phyloP scores from a whole-genome alignment of 495 filamentous ascomycete species.

The Penicillium cinerascens region DNA sequence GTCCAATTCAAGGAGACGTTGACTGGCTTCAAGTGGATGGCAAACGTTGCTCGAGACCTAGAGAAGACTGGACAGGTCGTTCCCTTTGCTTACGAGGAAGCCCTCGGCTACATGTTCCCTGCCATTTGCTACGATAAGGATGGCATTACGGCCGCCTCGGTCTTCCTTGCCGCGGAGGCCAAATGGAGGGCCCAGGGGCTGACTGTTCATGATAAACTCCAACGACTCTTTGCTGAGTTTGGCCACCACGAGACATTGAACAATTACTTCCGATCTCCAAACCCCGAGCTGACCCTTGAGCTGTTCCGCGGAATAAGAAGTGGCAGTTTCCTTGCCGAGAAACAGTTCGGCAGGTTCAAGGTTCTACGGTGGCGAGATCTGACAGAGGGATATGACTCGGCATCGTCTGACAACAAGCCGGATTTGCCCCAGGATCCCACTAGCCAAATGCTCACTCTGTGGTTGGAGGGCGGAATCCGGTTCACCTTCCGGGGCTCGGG shows the following conservation, averaged over 20 bases:
- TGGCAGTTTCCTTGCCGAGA: slow-evolving; percentile 41
- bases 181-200: slow-evolving; percentile 53
- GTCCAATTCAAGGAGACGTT: slow-evolving; percentile 62
- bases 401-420: slow-evolving; percentile 50
- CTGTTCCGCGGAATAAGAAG: slow-evolving; percentile 56
- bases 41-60: slow-evolving; percentile 43
- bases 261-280: slow-evolving; percentile 63
- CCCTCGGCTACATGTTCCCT: slow-evolving; percentile 72
- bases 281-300: slow-evolving; percentile 44
- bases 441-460: slow-evolving; percentile 71
- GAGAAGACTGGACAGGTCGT: slow-evolving; percentile 48
- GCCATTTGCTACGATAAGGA: slow-evolving; percentile 67
- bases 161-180: slow-evolving; percentile 57
- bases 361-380: slow-evolving; percentile 66
- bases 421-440: slow-evolving; percentile 55
- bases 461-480: slow-evolving; percentile 54
- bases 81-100: slow-evolving; percentile 67
- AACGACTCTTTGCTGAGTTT: slow-evolving; percentile 56
- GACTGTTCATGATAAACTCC: slow-evolving; percentile 57
- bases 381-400: slow-evolving; percentile 62
- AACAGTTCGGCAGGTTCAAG: slow-evolving; percentile 45
- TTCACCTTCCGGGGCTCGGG: slow-evolving; percentile 68
- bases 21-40: slow-evolving; percentile 77
- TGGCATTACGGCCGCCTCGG: slow-evolving; percentile 61
- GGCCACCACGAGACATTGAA: slow-evolving; percentile 67